Evolutionary conservation across 2,329 filamentous ascomycete species (phyloP), one percentile per base, ranked within the genome.

Genomic region (Neonectria magnoliae): DNA sequence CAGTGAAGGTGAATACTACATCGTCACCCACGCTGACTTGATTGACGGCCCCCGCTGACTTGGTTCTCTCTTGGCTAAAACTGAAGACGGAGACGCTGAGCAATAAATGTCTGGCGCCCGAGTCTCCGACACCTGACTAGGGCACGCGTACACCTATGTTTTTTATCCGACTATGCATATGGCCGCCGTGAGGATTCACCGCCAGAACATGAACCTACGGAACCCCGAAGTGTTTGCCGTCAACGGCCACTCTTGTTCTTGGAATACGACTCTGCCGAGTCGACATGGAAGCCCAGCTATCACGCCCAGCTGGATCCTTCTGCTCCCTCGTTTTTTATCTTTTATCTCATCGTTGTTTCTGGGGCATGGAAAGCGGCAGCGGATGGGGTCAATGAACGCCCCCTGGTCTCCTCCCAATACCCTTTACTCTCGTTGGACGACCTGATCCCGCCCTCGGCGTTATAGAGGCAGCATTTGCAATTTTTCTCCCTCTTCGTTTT

Each of bases 1-100:
- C 78, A 88, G 86, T 81, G 87, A 89, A 87, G 86, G 86, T 88
- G 84, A 88, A 83, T 85, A 84, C 78, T 78, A 80, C 72, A 76
- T 80, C 73, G 76, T 76, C 68, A 72, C 74, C 66, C 71, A 65
- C 64, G 73, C 72, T 62, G 72, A 77, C 65, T 70, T 74, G 68
- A 68, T 69, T 70, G 75, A 77, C 69, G 55, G 45, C 60, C 68
- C 71, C 54, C 70, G 75, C 76, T 78, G 74, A 78, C 75, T 68
- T 68, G 66, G 65, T 70, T 67, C 52, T 70, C 22, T 51, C 29
- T 51, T 51, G 27, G 18, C 27, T 33, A 33, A 51, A 38, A 38
- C 64, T 57, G 67, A 71, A 81, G 79, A 81, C 70, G 79, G 79
- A 68, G 78, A 81, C 66, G 70, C 70, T 71, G 78, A 80, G 64